A percentile compares a stretch with the other conserved stretches of the same genome.
These are phyloP conservation scores for Fusarium albosuccineum DNA, from an alignment of 2,329 filamentous ascomycete species.

Conservation along the genomic window DNA sequence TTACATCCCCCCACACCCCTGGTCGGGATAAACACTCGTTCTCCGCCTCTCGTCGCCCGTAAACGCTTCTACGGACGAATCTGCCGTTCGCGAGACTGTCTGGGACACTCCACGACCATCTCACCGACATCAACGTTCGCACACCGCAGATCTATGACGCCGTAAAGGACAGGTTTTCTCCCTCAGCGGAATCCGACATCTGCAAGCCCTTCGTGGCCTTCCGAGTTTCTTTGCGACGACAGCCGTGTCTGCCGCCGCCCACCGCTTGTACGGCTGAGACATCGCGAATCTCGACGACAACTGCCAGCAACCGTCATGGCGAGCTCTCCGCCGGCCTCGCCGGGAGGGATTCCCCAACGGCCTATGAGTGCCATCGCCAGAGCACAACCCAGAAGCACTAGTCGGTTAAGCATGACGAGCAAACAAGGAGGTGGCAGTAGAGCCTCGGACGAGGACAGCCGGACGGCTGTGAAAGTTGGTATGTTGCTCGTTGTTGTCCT, in stretches of 20 bases:
- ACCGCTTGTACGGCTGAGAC: conserved; percentile 29
- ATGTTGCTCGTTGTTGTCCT: conserved; percentile 58
- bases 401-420: conserved; percentile 86
- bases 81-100: conserved; percentile 39
- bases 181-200: conserved; percentile 36
- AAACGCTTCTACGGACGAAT: conserved; percentile 24
- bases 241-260: conserved; percentile 9
- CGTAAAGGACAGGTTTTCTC: conserved; percentile 36
- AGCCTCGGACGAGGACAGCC: conserved; percentile 89
- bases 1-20: conserved; percentile 47
- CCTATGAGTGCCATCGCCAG: conserved; percentile 87
- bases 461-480: conserved; percentile 97
- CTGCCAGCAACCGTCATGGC: conserved; percentile 64
- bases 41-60: conserved; percentile 34
- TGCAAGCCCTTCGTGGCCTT: conserved; percentile 33
- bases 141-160: conserved; percentile 43
- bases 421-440: conserved; percentile 82
- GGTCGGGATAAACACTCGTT: conserved; percentile 43
- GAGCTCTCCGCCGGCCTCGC: conserved; percentile 78
- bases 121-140: conserved; percentile 35
- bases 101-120: conserved; percentile 38
- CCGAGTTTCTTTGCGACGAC: conserved; percentile 26
- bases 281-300: conserved; percentile 32
- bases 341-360: conserved; percentile 66
- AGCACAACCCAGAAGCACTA: conserved; percentile 79